Evolutionary conservation across 805 yeast genomes (phyloP), one percentile per base, ranked within the genome.

Genomic region (Kregervanrija pseudodelftensis): DNA sequence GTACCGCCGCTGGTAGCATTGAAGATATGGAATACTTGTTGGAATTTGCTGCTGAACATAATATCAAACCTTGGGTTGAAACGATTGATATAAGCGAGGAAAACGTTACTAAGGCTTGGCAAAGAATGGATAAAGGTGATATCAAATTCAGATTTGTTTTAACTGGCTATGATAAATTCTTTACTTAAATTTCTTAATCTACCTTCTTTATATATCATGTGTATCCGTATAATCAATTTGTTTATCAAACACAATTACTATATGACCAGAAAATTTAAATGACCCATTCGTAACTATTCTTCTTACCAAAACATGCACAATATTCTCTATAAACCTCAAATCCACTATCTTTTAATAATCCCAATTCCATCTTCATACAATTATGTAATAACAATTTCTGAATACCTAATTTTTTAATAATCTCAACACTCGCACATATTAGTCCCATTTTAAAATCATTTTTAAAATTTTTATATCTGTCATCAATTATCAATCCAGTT

Each of bases 371-470:
- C 10, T 43, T 47, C 1, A 39, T 33, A 10, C 53, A 41, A 36
- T 50, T 49, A 15, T 48, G 52, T 7, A 53, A 37, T 16, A 53
- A 35, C 3, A 56, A 15, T 11, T 44, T 49, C 10, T 48, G 37
- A n/a, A 55, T 41, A 4, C 45, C 38, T 39, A 60, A 58, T 30
- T 54, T 49, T 51, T 72, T 73, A 47, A 73, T 60, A 47, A 67
- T 73, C 7, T 78, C 69, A 12, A 76, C 70, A 7, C 73, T 79
- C 42, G 81, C 28, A 49, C 81, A 77, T 11, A 77, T 72, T 46
- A 77, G 66, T 1, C 83, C 83, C 51, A 71, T 66, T 45, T 68
- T 72, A 60, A 77, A 72, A 3, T 76, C 75, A 42, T 73, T 76
- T 7, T 73, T 68, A 53, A 77, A 66, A 48, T 72, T 74, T 30